Percentiles rank a stretch among this genome's conserved stretches.
These are phyloP conservation scores for Boletus tylopilopsis DNA, from an alignment of 768 basidiomycete genomes.

Conservation along the genomic window DNA sequence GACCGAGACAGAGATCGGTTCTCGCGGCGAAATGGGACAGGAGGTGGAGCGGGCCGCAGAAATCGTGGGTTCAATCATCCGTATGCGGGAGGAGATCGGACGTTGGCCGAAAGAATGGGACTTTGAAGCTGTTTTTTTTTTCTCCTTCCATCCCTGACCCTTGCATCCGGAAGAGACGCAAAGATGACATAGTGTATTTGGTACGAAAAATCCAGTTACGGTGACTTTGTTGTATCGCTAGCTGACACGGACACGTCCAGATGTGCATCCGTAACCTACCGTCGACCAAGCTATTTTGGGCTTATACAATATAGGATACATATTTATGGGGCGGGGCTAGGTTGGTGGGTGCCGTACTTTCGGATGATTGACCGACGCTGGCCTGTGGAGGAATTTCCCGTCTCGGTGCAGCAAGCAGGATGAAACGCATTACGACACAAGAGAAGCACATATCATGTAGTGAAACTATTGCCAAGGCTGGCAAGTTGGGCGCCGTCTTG, in stretches of 20 bases:
- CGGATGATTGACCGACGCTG: too few relatives aligned
- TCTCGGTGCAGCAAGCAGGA: too few relatives aligned
- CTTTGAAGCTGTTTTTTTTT: conserved; percentile 40
- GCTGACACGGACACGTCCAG: conserved; percentile 28
- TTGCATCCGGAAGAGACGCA: conserved; percentile 22
- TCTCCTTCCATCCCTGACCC: conserved; percentile 11
- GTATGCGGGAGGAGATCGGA: conserved; percentile 55
- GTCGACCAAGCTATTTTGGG: conserved; percentile 18
- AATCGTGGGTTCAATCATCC: conserved; percentile 35
- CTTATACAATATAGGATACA: conserved; percentile 19
- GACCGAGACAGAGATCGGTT: conserved; percentile 38
- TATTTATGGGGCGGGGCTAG: conserved; percentile 23
- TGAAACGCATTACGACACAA: too few relatives aligned
- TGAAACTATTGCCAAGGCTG: not conserved
- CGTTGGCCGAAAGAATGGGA: conserved; percentile 84
- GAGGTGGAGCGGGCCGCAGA: conserved; percentile 36
- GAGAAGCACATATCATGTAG: not conserved
- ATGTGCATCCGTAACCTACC: conserved; percentile 34
- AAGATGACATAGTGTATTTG: conserved; percentile 35
- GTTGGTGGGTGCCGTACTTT: not conserved
- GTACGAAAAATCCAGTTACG: conserved; percentile 20
- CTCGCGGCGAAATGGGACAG: conserved; percentile 41
- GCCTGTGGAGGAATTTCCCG: too few relatives aligned
- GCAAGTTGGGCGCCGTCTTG: not conserved
- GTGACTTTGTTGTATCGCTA: conserved; percentile 23